Evolutionary conservation across 805 yeast species (phyloP).

Genomic region (Starmerella tilneyi): DNA sequence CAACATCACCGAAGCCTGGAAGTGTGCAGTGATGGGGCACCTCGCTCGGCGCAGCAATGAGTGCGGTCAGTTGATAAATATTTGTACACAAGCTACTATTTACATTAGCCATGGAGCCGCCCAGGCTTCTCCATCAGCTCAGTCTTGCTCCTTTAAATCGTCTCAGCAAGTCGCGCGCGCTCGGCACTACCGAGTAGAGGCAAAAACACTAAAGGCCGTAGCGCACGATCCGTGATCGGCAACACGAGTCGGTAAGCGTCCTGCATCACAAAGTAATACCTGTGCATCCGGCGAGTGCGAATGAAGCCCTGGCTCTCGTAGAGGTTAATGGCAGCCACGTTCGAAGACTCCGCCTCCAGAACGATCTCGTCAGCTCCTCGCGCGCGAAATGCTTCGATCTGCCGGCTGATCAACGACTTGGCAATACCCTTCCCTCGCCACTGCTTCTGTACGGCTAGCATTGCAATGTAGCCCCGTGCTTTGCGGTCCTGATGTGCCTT

Average conservation of each 20-base stretch:
- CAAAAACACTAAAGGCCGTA: constrained; percentile 29
- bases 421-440: constrained; percentile 79
- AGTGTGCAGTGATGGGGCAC: too few species aligned
- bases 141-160: too few species aligned
- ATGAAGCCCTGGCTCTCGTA: constrained; percentile 72
- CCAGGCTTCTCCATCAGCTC: too few species aligned
- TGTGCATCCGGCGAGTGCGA: constrained; percentile 60
- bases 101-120: too few species aligned
- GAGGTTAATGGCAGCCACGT: constrained; percentile 54
- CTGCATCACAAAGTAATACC: constrained; percentile 84
- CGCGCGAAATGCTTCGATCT: constrained; percentile 54
- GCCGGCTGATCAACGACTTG: constrained; percentile 50
- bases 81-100: too few species aligned
- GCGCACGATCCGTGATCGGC: constrained; percentile 58
- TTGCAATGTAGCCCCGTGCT: constrained; percentile 85
- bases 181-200: constrained; percentile 12
- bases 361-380: constrained; percentile 78
- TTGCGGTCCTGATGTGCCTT: constrained; percentile 67
- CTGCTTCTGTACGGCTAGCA: constrained; percentile 72
- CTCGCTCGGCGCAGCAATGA: too few species aligned
- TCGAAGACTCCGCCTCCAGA: constrained; percentile 83
- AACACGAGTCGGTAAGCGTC: constrained; percentile 83
- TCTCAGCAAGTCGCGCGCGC: constrained; percentile 9
- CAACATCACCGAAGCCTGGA: too few species aligned
- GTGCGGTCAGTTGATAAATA: too few species aligned